These are phyloP conservation scores for Echria macrotheca DNA, from an alignment of 495 filamentous ascomycete genomes.

Conservation along the genomic window DNA sequence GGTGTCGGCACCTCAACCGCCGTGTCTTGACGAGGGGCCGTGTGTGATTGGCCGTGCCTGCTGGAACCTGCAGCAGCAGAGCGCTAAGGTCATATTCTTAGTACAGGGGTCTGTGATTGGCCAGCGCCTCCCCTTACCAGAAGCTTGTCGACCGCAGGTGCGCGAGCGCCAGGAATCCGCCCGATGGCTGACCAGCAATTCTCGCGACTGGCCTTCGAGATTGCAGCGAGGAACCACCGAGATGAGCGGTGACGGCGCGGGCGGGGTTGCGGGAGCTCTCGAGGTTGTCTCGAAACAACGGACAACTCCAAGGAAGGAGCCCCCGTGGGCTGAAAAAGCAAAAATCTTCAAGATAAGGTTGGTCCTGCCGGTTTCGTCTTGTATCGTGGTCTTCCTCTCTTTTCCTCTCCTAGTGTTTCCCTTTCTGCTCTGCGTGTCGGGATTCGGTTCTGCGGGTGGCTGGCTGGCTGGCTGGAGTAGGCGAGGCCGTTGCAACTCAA, in stretches of 20 bases:
- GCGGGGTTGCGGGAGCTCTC: no score
- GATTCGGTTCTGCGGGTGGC: not conserved
- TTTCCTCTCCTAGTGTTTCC: not conserved
- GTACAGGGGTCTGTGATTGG: conserved; percentile 25
- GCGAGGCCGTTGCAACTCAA: not conserved
- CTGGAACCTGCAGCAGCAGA: conserved; percentile 26
- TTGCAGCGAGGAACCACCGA: conserved; percentile 11
- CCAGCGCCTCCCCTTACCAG: conserved; percentile 23
- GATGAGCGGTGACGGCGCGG: not conserved
- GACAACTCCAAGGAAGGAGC: no score
- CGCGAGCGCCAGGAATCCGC: conserved; percentile 1
- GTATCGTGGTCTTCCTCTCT: not conserved
- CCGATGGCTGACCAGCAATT: conserved; percentile 3
- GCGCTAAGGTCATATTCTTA: conserved; percentile 36
- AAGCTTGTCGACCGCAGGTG: conserved; percentile 15
- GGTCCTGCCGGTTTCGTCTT: not conserved
- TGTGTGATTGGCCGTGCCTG: conserved; percentile 24
- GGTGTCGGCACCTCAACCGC: conserved; percentile 29
- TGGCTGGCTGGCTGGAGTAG: no score
- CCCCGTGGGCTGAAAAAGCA: not conserved
- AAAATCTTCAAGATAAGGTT: not conserved
- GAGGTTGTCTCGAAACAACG: no score
- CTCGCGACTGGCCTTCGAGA: conserved; percentile 1
- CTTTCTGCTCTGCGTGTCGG: not conserved
- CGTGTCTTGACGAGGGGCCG: conserved; percentile 1